Conservation (phyloP, 768 basidiomycete species). For the Amanita subjunquillea region DNA sequence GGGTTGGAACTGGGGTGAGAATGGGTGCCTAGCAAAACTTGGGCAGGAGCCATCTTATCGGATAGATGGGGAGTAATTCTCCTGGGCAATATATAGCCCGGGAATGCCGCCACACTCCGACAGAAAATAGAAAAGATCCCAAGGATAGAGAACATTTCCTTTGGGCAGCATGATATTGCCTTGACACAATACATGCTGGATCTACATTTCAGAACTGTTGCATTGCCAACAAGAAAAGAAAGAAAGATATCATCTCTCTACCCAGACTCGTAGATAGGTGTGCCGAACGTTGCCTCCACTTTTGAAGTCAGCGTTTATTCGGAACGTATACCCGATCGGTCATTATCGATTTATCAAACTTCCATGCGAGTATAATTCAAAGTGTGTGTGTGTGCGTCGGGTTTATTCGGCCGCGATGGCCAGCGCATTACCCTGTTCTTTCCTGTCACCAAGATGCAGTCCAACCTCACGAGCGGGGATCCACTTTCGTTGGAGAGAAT, state of each 20-base stretch:
- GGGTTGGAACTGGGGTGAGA: background rate
- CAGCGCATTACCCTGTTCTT: background rate
- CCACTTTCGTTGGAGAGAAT: conserved; percentile 87
- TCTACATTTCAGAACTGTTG: background rate
- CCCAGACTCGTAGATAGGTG: too few species aligned
- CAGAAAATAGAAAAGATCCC: too few species aligned
- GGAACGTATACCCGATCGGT: too few species aligned
- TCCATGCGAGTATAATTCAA: too few species aligned
- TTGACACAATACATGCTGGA: too few species aligned
- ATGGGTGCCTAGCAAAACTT: conserved; percentile 3
- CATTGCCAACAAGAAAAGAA: too few species aligned
- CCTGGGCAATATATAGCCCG: background rate
- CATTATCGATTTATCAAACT: too few species aligned
- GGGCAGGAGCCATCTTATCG: conserved; percentile 9
- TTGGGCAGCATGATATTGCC: too few species aligned
- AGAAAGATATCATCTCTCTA: too few species aligned
- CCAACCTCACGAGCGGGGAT: conserved; percentile 71
- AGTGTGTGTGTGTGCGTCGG: background rate
- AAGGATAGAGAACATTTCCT: too few species aligned
- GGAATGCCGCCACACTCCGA: background rate
- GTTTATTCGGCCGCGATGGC: conserved; percentile 12
- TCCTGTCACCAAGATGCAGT: conserved; percentile 32
- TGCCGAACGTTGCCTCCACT: too few species aligned
- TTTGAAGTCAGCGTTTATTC: too few species aligned
- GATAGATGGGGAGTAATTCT: background rate